Conservation (phyloP, 768 basidiomycete species). For the Leccinum boreale region DNA sequence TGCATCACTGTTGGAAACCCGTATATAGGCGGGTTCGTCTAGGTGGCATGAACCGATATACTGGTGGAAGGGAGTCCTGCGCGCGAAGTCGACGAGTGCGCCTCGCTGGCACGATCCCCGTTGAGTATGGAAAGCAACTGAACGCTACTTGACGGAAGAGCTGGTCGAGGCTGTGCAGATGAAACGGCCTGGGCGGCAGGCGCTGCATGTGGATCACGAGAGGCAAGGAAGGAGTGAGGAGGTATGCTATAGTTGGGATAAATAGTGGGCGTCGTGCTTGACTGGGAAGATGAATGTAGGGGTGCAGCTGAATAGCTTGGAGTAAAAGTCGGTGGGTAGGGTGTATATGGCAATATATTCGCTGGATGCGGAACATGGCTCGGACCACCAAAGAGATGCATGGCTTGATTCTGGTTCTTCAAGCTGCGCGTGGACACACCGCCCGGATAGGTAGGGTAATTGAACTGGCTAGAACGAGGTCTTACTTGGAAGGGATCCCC, state of each 20-base stretch:
- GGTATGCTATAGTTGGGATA: constrained; percentile 14
- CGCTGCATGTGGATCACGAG: constrained; percentile 14
- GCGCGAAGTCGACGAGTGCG: constrained; percentile 8
- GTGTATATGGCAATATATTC: constrained; percentile 4
- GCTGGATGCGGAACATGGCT: constrained; percentile 2
- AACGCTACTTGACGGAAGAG: constrained; percentile 22
- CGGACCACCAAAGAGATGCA: constrained; percentile 9
- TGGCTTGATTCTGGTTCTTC: constrained; percentile 16
- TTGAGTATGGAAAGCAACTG: constrained; percentile 38
- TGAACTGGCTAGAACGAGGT: constrained; percentile 46
- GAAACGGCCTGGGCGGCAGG: constrained; percentile 10
- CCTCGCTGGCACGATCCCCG: constrained; percentile 17
- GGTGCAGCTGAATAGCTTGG: constrained; percentile 19
- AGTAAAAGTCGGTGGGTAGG: constrained; percentile 16
- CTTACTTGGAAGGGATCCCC: constrained; percentile 43
- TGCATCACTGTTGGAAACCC: constrained; percentile 10
- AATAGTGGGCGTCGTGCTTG: constrained; percentile 7
- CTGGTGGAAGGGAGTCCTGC: constrained; percentile 6
- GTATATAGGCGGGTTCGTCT: constrained; percentile 12
- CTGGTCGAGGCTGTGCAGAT: constrained; percentile 14
- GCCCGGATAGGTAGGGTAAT: constrained; percentile 28
- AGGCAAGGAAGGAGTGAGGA: constrained; percentile 6
- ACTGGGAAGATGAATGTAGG: constrained; percentile 10
- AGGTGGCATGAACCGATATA: constrained; percentile 22
- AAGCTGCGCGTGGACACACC: constrained; percentile 6